Conservation (phyloP, 805 yeast species). For the Wickerhamiella galacta region DNA sequence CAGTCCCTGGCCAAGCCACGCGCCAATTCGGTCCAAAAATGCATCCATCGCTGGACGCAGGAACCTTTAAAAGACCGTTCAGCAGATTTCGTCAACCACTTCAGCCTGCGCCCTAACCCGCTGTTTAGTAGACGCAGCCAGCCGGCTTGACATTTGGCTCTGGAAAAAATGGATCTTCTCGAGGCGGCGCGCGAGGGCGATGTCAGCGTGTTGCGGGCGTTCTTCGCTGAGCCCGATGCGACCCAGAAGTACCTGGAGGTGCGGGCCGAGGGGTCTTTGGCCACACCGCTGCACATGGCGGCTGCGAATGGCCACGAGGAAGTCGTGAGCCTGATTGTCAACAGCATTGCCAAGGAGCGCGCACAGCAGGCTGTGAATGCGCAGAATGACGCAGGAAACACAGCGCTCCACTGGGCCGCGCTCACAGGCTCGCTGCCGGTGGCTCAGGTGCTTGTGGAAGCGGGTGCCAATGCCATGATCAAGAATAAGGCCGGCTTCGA, state of each 20-base stretch:
- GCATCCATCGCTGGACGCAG: too few species aligned
- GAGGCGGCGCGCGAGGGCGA: slow-evolving; percentile 78
- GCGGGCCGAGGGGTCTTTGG: slow-evolving; percentile 44
- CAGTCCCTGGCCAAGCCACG: not conserved
- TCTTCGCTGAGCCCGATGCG: slow-evolving; percentile 33
- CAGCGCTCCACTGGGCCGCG: slow-evolving; percentile 94
- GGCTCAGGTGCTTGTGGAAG: slow-evolving; percentile 54
- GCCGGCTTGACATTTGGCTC: not conserved
- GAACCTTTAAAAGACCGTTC: too few species aligned
- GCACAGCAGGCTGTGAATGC: slow-evolving; percentile 28
- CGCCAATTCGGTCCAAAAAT: not conserved
- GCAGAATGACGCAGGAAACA: slow-evolving; percentile 71
- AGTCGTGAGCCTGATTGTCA: slow-evolving; percentile 42
- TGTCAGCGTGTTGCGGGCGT: slow-evolving; percentile 50
- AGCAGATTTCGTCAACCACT: too few species aligned
- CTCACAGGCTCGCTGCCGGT: slow-evolving; percentile 66
- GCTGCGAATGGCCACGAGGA: slow-evolving; percentile 84
- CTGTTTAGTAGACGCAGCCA: not conserved
- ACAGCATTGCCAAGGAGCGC: slow-evolving; percentile 26
- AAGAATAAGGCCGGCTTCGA: slow-evolving; percentile 69
- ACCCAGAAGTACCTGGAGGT: slow-evolving; percentile 30
- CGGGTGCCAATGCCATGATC: slow-evolving; percentile 66
- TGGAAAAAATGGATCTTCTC: slow-evolving; percentile 25
- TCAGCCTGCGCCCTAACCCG: not conserved
- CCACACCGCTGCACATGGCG: slow-evolving; percentile 87